phyloP scores from a whole-genome alignment of 768 basidiomycete species.

The Nidularia sp. region DNA sequence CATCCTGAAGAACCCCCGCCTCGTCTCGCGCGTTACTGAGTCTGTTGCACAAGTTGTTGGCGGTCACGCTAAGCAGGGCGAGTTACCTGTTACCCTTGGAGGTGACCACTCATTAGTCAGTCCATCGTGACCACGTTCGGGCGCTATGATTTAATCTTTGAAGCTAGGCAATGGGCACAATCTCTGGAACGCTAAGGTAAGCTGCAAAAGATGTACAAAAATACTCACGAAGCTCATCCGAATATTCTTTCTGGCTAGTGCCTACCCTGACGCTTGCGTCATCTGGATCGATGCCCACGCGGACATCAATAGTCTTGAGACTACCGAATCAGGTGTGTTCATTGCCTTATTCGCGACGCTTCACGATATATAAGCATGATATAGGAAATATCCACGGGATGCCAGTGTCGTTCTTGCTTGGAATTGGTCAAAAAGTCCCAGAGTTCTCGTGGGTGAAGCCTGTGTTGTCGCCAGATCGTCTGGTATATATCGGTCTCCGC shows the following conservation, averaged over 20 bases:
- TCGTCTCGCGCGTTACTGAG: slow-evolving; percentile 81
- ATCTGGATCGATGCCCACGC: slow-evolving; percentile 98
- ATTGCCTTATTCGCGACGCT: slow-evolving; percentile 5
- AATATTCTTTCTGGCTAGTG: slow-evolving; percentile 30
- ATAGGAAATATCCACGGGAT: slow-evolving; percentile 96
- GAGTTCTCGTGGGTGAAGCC: slow-evolving; percentile 57
- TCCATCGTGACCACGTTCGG: slow-evolving; percentile 8
- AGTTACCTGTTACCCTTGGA: slow-evolving; percentile 86
- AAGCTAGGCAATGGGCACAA: slow-evolving; percentile 80
- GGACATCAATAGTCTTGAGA: slow-evolving; percentile 89
- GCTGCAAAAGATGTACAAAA: slow-evolving; percentile 6
- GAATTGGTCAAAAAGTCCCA: slow-evolving; percentile 38
- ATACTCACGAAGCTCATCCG: background rate
- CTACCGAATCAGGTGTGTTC: slow-evolving; percentile 66
- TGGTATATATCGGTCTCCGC: slow-evolving; percentile 97
- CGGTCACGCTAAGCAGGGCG: slow-evolving; percentile 69
- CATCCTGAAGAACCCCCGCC: slow-evolving; percentile 83
- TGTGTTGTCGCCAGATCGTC: slow-evolving; percentile 60
- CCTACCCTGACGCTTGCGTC: slow-evolving; percentile 78
- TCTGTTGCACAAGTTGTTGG: slow-evolving; percentile 78
- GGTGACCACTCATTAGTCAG: slow-evolving; percentile 93
- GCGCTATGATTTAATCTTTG: slow-evolving; percentile 4
- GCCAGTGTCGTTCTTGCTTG: slow-evolving; percentile 92
- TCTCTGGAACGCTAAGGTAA: slow-evolving; percentile 82
- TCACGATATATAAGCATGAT: background rate